phyloP scores from a whole-genome alignment of 2,329 filamentous ascomycete genomes.

The Fusarium phyllophilum region DNA sequence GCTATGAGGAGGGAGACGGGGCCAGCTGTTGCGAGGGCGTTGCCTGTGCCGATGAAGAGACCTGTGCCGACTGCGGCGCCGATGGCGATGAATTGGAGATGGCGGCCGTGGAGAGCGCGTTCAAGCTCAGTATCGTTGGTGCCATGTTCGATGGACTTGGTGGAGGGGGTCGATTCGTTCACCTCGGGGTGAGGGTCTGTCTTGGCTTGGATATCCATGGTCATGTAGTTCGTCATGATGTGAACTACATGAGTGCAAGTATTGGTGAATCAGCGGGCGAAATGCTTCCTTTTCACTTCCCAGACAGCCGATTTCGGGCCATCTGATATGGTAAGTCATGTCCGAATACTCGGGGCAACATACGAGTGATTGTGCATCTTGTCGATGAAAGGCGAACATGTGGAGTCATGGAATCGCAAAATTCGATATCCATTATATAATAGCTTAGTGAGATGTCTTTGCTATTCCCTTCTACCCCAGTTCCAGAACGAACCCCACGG shows the following conservation, averaged over 20 bases:
- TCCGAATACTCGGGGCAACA: neutral
- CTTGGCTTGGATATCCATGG: constrained; percentile 26
- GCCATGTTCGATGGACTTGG: constrained; percentile 45
- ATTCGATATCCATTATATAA: constrained; percentile 22
- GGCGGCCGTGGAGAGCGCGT: constrained; percentile 67
- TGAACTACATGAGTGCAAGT: neutral
- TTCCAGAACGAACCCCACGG: neutral
- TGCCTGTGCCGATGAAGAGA: constrained; percentile 60
- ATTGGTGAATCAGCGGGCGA: too few species aligned
- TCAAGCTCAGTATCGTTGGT: constrained; percentile 60
- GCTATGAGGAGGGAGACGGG: constrained; percentile 25
- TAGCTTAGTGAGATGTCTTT: neutral
- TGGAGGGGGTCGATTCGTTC: constrained; percentile 10
- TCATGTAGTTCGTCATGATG: neutral
- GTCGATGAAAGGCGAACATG: constrained; percentile 25
- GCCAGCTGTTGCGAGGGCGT: constrained; percentile 13
- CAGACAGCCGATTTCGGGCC: neutral
- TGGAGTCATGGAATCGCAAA: constrained; percentile 1
- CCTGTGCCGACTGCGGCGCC: constrained; percentile 70
- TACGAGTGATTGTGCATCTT: neutral
- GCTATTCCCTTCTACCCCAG: neutral
- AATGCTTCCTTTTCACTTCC: neutral
- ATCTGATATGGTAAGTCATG: too few species aligned
- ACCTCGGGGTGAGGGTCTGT: neutral
- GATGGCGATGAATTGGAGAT: constrained; percentile 66